phyloP scores from a whole-genome alignment of 2,329 filamentous ascomycete genomes.

The Paramyrothecium sp. region DNA sequence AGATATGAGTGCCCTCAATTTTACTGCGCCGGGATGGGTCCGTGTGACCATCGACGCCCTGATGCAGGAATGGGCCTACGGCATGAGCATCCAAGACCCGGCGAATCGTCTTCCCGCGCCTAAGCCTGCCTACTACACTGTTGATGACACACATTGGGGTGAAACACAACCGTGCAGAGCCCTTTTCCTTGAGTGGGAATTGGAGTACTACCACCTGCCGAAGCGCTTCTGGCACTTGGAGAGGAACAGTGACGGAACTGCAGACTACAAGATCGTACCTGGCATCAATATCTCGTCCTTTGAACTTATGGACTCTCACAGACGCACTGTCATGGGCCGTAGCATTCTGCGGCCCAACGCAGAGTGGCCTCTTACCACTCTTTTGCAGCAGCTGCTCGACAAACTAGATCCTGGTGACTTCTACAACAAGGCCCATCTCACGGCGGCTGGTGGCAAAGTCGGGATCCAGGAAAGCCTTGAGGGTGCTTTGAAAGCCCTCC shows the following conservation, averaged over 20 bases:
- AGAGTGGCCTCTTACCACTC: neutral
- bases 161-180: slow-evolving; percentile 2
- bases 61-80: no score
- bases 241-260: neutral
- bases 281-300: no score
- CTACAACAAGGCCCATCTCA: neutral
- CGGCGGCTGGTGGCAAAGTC: neutral
- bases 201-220: slow-evolving; percentile 3
- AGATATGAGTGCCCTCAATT: no score
- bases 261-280: no score
- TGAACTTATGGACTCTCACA: neutral
- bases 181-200: slow-evolving; percentile 7
- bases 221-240: neutral
- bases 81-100: no score
- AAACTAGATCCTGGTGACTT: neutral
- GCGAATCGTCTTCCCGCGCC: no score
- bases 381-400: neutral
- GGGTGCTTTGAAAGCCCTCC: neutral
- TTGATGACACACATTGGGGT: neutral
- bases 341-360: neutral
- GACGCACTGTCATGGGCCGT: neutral
- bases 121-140: no score
- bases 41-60: no score
- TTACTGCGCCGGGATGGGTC: no score
- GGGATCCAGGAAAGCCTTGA: neutral